These are phyloP conservation scores for Fusarium udum DNA, from an alignment of 2,329 filamentous ascomycete genomes.

Conservation along the genomic window DNA sequence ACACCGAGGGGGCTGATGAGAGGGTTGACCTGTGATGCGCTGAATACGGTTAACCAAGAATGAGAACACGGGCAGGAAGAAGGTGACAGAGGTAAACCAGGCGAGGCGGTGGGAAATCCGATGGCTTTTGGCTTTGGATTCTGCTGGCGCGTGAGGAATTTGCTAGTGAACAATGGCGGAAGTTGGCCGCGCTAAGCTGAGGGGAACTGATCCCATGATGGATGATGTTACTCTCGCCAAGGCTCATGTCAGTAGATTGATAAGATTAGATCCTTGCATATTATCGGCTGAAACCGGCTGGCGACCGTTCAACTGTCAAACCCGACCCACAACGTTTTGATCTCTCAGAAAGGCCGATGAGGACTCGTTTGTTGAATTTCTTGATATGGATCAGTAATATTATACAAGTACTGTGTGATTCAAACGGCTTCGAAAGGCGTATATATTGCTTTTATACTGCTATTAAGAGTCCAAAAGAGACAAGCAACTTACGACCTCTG, in stretches of 20 bases:
- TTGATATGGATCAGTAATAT: not conserved
- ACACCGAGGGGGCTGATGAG: not conserved
- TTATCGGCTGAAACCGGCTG: conserved; percentile 31
- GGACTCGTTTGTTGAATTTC: not conserved
- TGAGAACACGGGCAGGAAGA: not conserved
- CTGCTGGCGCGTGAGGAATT: conserved; percentile 15
- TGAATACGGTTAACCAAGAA: not conserved
- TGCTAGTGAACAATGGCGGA: conserved; percentile 29
- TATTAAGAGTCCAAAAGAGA: not conserved
- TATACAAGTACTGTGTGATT: not conserved
- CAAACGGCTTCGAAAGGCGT: not conserved
- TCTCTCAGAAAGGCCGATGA: not conserved
- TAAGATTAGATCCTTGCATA: conserved; percentile 50
- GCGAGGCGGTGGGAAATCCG: conserved; percentile 8
- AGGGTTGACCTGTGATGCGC: not conserved
- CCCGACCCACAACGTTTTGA: not conserved
- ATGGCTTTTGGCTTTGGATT: conserved; percentile 18
- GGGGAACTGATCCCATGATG: conserved; percentile 44
- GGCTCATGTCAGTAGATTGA: conserved; percentile 45
- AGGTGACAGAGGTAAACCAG: not conserved
- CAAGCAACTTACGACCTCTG: not conserved
- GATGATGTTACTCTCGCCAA: conserved; percentile 39
- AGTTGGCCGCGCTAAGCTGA: conserved; percentile 38
- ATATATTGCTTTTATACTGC: not conserved
- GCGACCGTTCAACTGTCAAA: not conserved